Percentiles rank a stretch among this genome's conserved stretches.
Conservation (phyloP, 2,329 filamentous ascomycete species). For the Clarireedia paspali region DNA sequence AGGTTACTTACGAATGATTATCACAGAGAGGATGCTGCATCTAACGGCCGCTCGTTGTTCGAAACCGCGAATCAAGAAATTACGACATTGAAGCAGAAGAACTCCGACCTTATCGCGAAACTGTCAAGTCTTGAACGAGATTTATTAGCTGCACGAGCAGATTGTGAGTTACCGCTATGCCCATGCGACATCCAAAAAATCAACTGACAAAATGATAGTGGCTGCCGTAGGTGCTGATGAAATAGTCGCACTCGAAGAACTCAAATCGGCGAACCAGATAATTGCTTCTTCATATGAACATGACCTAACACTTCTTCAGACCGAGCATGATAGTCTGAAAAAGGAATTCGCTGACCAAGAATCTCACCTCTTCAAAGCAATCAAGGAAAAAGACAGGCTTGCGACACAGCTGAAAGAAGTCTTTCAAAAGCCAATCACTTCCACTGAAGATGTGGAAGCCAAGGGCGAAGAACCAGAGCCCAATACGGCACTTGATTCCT, state of each 20-base stretch:
- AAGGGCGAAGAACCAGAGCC: constrained; percentile 3
- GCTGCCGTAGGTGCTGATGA: constrained; percentile 47
- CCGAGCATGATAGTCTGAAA: constrained; percentile 40
- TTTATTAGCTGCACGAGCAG: constrained; percentile 42
- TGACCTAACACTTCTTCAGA: constrained; percentile 49
- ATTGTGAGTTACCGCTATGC: constrained; percentile 36
- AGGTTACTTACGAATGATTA: constrained; percentile 38
- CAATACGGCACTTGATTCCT: constrained; percentile 38
- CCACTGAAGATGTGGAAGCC: background rate
- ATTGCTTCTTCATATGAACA: constrained; percentile 50
- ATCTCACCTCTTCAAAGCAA: constrained; percentile 50
- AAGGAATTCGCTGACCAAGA: constrained; percentile 50
- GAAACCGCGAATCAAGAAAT: constrained; percentile 40
- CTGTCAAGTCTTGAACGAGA: constrained; percentile 48
- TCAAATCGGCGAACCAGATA: constrained; percentile 52
- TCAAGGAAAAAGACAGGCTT: constrained; percentile 53
- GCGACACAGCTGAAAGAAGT: constrained; percentile 40
- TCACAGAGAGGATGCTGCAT: constrained; percentile 45
- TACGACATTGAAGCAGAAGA: constrained; percentile 37
- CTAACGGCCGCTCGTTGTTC: constrained; percentile 43
- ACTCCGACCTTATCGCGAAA: constrained; percentile 37
- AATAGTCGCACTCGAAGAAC: constrained; percentile 45
- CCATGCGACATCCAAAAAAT: background rate
- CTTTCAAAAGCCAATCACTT: constrained; percentile 10
- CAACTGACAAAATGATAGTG: constrained; percentile 32